Percentiles rank a stretch among this genome's conserved stretches.
Conservation (phyloP, 768 basidiomycete species). For the Suillus placidus region DNA sequence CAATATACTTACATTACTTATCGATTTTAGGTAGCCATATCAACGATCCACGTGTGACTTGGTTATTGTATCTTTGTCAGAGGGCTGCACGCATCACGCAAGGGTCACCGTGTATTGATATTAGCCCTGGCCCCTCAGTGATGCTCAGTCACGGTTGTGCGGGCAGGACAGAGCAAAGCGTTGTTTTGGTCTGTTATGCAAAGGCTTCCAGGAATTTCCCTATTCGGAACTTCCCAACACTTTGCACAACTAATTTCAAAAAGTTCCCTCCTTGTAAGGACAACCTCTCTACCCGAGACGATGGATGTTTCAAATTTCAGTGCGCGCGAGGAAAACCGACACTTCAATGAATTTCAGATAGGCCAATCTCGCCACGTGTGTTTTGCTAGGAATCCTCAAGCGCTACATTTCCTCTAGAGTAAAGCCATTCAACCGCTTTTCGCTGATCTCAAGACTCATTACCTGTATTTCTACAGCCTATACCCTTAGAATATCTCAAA, state of each 20-base stretch:
- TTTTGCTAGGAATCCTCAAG: slow-evolving; percentile 46
- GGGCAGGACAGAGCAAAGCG: too few relatives aligned
- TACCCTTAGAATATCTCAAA: slow-evolving; percentile 78
- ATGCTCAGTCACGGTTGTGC: too few relatives aligned
- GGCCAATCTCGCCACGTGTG: too few relatives aligned
- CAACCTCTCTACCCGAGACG: too few relatives aligned
- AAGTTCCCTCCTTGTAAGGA: too few relatives aligned
- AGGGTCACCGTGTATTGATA: not conserved
- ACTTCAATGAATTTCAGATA: too few relatives aligned
- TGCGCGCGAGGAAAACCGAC: too few relatives aligned
- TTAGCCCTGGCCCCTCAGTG: not conserved
- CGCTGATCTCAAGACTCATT: slow-evolving; percentile 12
- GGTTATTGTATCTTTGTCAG: too few relatives aligned
- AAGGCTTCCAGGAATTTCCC: not conserved
- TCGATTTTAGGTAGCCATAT: not conserved
- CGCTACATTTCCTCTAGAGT: slow-evolving; percentile 69
- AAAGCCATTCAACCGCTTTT: slow-evolving; percentile 26
- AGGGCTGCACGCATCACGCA: not conserved
- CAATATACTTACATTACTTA: not conserved
- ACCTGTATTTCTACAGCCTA: slow-evolving; percentile 53
- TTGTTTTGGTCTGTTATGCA: not conserved
- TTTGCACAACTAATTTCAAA: not conserved
- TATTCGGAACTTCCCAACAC: not conserved
- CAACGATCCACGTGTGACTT: not conserved
- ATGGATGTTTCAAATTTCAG: too few relatives aligned